Conservation (phyloP, 192 early-diverging fungal genomes). For the Coemansia sp. region DNA sequence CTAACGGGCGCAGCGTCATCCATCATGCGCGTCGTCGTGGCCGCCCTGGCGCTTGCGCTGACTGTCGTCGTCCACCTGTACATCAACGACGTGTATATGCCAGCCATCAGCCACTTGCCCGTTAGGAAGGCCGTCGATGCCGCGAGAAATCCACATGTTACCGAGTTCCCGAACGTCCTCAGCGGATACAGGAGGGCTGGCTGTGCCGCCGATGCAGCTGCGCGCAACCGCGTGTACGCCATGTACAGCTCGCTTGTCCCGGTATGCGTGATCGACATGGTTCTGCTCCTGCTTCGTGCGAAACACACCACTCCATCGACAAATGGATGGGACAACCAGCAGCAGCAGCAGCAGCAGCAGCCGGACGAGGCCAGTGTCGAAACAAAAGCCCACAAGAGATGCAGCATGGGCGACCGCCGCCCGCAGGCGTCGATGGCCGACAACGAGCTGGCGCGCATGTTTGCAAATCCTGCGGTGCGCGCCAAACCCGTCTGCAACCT, state of each 20-base stretch:
- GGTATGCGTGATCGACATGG: constrained; percentile 1
- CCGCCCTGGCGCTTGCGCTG: constrained; percentile 44
- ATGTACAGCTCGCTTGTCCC: constrained; percentile 47
- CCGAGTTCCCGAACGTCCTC: constrained; percentile 36
- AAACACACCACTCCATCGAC: neutral
- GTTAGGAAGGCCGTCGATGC: constrained; percentile 38
- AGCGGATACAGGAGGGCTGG: neutral
- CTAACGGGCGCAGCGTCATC: constrained; percentile 40
- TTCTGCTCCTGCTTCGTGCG: constrained; percentile 11
- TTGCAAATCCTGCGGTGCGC: constrained; percentile 24
- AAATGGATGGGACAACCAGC: too few species aligned
- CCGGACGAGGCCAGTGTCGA: neutral
- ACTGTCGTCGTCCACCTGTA: constrained; percentile 58
- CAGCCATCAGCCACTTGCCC: constrained; percentile 58
- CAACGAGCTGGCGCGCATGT: constrained; percentile 18
- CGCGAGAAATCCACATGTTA: constrained; percentile 22
- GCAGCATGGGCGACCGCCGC: constrained; percentile 10
- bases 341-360: too few species aligned
- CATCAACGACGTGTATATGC: constrained; percentile 59
- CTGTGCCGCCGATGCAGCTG: too few species aligned
- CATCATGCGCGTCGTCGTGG: constrained; percentile 49
- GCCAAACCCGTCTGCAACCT: constrained; percentile 32
- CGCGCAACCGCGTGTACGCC: constrained; percentile 23
- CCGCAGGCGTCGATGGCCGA: constrained; percentile 4
- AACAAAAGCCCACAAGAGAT: neutral